Evolutionary conservation across 148 eudicot genomes (phyloP).

Genomic region (Drosera capensis): DNA sequence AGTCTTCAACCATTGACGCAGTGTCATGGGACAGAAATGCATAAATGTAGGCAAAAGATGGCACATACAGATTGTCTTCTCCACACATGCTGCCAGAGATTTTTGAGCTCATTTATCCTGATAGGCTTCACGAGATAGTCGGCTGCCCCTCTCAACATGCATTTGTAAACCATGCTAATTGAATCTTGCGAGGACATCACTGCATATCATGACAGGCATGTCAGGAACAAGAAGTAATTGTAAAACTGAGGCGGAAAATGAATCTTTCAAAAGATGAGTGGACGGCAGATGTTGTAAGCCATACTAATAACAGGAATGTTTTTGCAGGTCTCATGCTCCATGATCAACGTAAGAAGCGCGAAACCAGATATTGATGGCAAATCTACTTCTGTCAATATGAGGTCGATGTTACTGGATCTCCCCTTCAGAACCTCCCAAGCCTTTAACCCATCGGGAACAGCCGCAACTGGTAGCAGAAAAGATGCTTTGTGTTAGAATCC

Average conservation of each 20-base stretch:
- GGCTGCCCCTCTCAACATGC: slow-evolving; percentile 88
- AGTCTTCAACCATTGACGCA: too few relatives aligned
- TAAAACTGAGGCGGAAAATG: background rate
- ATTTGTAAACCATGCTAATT: slow-evolving; percentile 67
- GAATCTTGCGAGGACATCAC: slow-evolving; percentile 93
- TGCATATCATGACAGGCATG: slow-evolving; percentile 25
- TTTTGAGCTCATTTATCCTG: slow-evolving; percentile 75
- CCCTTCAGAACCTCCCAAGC: slow-evolving; percentile 85
- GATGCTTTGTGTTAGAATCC: background rate
- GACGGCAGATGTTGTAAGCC: slow-evolving; percentile 3
- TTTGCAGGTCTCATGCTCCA: slow-evolving; percentile 79
- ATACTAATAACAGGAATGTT: slow-evolving; percentile 92
- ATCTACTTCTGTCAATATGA: slow-evolving; percentile 80
- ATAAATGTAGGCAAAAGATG: background rate
- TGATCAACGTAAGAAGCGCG: slow-evolving; percentile 67
- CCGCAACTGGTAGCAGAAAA: slow-evolving; percentile 46
- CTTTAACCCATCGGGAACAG: slow-evolving; percentile 84
- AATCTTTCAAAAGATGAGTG: background rate
- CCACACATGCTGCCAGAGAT: slow-evolving; percentile 99
- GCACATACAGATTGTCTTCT: slow-evolving; percentile 73
- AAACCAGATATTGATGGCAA: slow-evolving; percentile 81
- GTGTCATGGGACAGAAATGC: too few relatives aligned
- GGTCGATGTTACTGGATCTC: slow-evolving; percentile 53
- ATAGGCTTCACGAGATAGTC: slow-evolving; percentile 92
- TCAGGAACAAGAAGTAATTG: slow-evolving; percentile 6